Conservation (phyloP, 1,284 basidiomycete genomes). For the Papiliotrema terrestris region DNA sequence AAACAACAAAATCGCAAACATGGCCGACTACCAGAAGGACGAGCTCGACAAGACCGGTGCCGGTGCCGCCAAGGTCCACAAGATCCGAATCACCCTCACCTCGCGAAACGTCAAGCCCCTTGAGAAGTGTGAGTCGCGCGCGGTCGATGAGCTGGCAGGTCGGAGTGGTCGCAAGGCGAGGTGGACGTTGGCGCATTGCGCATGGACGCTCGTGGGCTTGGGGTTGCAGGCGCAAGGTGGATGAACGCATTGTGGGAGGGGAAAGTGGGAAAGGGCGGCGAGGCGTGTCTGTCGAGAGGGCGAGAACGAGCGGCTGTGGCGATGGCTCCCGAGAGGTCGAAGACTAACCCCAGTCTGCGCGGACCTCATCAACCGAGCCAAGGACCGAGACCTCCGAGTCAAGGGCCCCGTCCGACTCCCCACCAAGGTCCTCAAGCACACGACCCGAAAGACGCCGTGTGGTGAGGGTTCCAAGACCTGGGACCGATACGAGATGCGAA, state of each 20-base stretch:
- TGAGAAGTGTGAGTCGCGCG: conserved; percentile 79
- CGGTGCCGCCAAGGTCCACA: conserved; percentile 89
- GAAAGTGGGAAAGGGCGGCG: too few relatives aligned
- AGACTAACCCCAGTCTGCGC: conserved; percentile 65
- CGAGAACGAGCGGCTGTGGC: too few relatives aligned
- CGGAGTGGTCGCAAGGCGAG: too few relatives aligned
- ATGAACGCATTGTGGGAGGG: too few relatives aligned
- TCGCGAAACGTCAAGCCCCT: conserved; percentile 97
- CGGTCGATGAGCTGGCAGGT: neutral
- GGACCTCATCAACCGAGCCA: conserved; percentile 97
- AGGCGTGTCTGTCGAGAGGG: too few relatives aligned
- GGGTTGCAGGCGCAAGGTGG: too few relatives aligned
- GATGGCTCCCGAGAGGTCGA: too few relatives aligned
- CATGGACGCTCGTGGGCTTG: too few relatives aligned
- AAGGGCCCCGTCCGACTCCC: conserved; percentile 99
- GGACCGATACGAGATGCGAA: conserved; percentile 99
- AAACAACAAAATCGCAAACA: conserved; percentile 53
- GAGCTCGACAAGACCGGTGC: conserved; percentile 91
- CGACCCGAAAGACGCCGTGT: conserved; percentile 97
- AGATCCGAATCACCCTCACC: conserved; percentile 99
- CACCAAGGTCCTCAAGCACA: conserved; percentile 97
- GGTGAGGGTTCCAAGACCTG: conserved; percentile 99
- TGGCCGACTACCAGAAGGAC: conserved; percentile 93
- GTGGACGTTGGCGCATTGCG: too few relatives aligned
- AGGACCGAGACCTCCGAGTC: conserved; percentile 99